phyloP scores from a whole-genome alignment of 768 basidiomycete species.

The Podaxis sp. region DNA sequence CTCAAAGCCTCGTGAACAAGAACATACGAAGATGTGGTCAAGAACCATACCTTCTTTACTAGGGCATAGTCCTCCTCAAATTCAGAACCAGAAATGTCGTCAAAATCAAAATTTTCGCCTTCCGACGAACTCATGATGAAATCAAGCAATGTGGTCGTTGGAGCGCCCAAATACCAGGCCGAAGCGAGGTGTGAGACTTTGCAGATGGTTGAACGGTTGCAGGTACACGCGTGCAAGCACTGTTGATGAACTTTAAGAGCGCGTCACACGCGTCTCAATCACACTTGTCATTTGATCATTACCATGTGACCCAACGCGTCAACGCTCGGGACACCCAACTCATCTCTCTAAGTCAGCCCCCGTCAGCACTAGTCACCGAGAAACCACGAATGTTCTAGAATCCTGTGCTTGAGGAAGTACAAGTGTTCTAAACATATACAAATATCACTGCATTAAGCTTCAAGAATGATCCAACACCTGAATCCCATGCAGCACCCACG shows the following conservation, averaged over 20 bases:
- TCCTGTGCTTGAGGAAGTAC: not conserved
- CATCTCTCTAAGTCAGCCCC: not conserved
- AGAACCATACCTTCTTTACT: slow-evolving; percentile 47
- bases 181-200: not conserved
- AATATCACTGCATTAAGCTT: not conserved
- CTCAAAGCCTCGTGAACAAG: slow-evolving; percentile 5
- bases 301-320: slow-evolving; percentile 8
- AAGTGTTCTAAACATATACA: not conserved
- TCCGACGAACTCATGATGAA: slow-evolving; percentile 71
- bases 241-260: not conserved
- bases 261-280: slow-evolving; percentile 6
- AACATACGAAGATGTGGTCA: not conserved
- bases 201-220: not conserved
- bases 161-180: not conserved
- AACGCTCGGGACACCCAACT: not conserved
- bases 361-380: not conserved
- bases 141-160: not conserved
- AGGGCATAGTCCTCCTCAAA: slow-evolving; percentile 65
- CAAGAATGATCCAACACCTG: not conserved
- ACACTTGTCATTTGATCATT: slow-evolving; percentile 1
- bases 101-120: slow-evolving; percentile 64
- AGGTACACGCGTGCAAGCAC: not conserved
- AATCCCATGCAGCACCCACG: not conserved
- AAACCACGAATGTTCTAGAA: not conserved
- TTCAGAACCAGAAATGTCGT: slow-evolving; percentile 57